These are phyloP conservation scores for Mycena capillaripes DNA, from an alignment of 768 basidiomycete species.

Conservation along the genomic window DNA sequence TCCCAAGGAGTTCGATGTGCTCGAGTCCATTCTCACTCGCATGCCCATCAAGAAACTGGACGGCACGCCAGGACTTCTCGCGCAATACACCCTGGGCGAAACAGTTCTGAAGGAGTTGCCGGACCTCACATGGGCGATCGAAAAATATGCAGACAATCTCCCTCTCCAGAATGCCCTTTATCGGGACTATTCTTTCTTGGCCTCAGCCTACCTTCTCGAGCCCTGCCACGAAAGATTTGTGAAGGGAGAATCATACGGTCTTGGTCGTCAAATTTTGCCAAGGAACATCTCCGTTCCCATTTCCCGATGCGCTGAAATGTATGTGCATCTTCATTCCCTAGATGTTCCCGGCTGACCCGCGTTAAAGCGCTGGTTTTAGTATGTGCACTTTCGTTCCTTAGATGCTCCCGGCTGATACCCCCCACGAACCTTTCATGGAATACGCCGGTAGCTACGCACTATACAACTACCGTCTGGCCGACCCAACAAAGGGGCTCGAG, in stretches of 20 bases:
- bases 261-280: constrained; percentile 44
- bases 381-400: constrained; percentile 9
- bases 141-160: constrained; percentile 39
- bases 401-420: not conserved
- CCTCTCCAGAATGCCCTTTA: constrained; percentile 44
- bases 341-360: not conserved
- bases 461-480: constrained; percentile 41
- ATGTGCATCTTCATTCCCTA: constrained; percentile 9
- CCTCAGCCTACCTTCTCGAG: constrained; percentile 49
- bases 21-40: constrained; percentile 46
- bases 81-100: constrained; percentile 43
- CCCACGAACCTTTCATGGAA: constrained; percentile 49
- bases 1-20: constrained; percentile 41
- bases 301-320: constrained; percentile 42
- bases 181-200: constrained; percentile 46
- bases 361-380: constrained; percentile 37
- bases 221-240: constrained; percentile 44
- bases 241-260: constrained; percentile 43
- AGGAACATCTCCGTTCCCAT: constrained; percentile 44
- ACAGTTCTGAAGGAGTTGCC: constrained; percentile 44
- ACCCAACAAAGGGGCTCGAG: constrained; percentile 41
- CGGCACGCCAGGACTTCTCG: constrained; percentile 47
- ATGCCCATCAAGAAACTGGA: constrained; percentile 48
- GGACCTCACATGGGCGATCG: constrained; percentile 39
- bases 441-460: constrained; percentile 49